A percentile compares a stretch with the other conserved stretches of the same genome.
Conservation (phyloP, 345 rosid genomes). For the Salix exigua region DNA sequence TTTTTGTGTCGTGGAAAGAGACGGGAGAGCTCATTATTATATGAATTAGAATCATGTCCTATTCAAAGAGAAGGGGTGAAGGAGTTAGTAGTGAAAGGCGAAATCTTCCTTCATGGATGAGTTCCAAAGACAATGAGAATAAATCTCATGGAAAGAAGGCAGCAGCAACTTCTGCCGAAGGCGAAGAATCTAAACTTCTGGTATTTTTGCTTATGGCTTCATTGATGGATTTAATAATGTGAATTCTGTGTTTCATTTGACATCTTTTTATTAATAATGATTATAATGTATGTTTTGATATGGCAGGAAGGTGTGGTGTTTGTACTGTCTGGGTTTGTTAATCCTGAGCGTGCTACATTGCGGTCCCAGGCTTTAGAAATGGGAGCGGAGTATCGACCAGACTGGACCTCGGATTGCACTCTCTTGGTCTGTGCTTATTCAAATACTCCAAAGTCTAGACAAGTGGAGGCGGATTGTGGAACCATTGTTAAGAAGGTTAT, state of each 20-base stretch:
- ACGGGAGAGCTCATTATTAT: neutral
- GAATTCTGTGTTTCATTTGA: neutral
- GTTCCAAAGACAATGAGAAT: slow-evolving; percentile 32
- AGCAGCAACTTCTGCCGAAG: neutral
- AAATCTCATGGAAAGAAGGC: neutral
- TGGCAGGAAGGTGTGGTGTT: slow-evolving; percentile 83
- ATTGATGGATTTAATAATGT: neutral
- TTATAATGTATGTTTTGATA: slow-evolving; percentile 14
- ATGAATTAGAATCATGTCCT: slow-evolving; percentile 25
- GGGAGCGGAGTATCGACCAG: slow-evolving; percentile 80
- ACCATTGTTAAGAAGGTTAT: slow-evolving; percentile 76
- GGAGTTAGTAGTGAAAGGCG: slow-evolving; percentile 34
- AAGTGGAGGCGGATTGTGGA: slow-evolving; percentile 67
- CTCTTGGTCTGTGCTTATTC: slow-evolving; percentile 80
- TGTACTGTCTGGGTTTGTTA: slow-evolving; percentile 81
- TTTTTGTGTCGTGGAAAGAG: neutral
- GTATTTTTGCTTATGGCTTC: slow-evolving; percentile 25
- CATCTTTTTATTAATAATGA: neutral
- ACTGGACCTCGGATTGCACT: slow-evolving; percentile 78
- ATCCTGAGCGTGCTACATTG: slow-evolving; percentile 74
- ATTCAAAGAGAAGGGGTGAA: slow-evolving; percentile 25
- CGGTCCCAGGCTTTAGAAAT: slow-evolving; percentile 78
- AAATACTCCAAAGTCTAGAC: slow-evolving; percentile 88
- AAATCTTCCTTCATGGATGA: slow-evolving; percentile 86
- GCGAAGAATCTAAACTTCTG: slow-evolving; percentile 52